These are phyloP conservation scores for Sindora glabra DNA, from an alignment of 306 rosid species.

Conservation along the genomic window DNA sequence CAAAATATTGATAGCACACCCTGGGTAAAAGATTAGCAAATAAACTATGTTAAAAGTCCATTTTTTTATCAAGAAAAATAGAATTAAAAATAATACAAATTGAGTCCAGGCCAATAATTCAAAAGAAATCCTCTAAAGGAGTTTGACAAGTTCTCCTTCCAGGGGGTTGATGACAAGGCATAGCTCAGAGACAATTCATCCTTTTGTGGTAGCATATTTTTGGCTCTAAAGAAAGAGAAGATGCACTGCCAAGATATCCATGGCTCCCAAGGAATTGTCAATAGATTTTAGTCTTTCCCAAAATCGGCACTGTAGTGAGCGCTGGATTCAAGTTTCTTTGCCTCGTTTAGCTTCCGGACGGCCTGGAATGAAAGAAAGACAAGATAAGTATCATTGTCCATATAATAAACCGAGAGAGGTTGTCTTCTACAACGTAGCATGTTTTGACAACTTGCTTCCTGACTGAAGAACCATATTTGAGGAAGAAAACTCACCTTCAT, in stretches of 20 bases:
- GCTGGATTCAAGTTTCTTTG: constrained; percentile 90
- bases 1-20: too few species aligned
- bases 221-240: constrained; percentile 2
- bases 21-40: not conserved
- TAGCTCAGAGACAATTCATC: constrained; percentile 2
- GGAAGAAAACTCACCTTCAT: constrained; percentile 55
- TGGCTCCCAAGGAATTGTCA: constrained; percentile 19
- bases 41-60: not conserved
- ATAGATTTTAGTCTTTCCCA: constrained; percentile 51
- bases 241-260: constrained; percentile 42
- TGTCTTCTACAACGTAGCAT: not conserved
- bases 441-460: not conserved
- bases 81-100: not conserved
- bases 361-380: constrained; percentile 46
- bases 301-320: constrained; percentile 82
- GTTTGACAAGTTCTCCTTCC: constrained; percentile 8
- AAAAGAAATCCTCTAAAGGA: constrained; percentile 5
- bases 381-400: not conserved
- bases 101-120: constrained; percentile 7
- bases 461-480: not conserved
- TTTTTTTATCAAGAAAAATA: not conserved
- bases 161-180: constrained; percentile 5
- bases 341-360: constrained; percentile 86
- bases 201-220: constrained; percentile 2
- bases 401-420: not conserved